These are phyloP conservation scores for Cercis canadensis DNA, from an alignment of 306 rosid genomes.

Conservation along the genomic window DNA sequence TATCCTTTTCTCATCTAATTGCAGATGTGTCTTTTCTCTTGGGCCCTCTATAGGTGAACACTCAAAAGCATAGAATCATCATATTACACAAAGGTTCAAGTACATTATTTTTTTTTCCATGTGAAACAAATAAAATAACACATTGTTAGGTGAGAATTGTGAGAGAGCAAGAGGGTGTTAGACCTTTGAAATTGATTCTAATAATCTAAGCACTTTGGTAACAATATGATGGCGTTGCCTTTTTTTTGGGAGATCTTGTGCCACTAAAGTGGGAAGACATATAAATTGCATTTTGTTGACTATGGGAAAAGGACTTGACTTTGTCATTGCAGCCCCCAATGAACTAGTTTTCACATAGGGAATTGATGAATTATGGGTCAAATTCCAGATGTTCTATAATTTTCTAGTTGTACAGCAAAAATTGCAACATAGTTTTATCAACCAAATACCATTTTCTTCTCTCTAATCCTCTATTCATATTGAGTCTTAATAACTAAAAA, in stretches of 20 bases:
- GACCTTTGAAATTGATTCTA: neutral
- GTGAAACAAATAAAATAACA: neutral
- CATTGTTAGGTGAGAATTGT: conserved; percentile 32
- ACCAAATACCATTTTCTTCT: no score
- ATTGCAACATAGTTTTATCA: no score
- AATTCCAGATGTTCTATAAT: no score
- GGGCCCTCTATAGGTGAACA: conserved; percentile 3
- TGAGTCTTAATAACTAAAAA: no score
- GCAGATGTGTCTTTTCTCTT: neutral
- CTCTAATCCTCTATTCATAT: no score
- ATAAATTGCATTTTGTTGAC: conserved; percentile 36
- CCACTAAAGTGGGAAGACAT: conserved; percentile 23
- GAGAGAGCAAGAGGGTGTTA: no score
- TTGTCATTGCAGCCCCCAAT: neutral
- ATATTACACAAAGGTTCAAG: neutral
- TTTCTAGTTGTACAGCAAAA: no score
- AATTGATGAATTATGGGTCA: no score
- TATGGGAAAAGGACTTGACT: neutral
- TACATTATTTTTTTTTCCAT: conserved; percentile 11
- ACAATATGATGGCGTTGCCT: conserved; percentile 28
- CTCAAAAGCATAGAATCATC: conserved; percentile 7
- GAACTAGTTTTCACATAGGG: no score
- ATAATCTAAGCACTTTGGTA: conserved; percentile 2
- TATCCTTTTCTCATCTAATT: conserved; percentile 18
- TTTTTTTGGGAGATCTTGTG: conserved; percentile 21